Conservation (phyloP, 2,329 filamentous ascomycete genomes). For the Ophiostoma populinum region DNA sequence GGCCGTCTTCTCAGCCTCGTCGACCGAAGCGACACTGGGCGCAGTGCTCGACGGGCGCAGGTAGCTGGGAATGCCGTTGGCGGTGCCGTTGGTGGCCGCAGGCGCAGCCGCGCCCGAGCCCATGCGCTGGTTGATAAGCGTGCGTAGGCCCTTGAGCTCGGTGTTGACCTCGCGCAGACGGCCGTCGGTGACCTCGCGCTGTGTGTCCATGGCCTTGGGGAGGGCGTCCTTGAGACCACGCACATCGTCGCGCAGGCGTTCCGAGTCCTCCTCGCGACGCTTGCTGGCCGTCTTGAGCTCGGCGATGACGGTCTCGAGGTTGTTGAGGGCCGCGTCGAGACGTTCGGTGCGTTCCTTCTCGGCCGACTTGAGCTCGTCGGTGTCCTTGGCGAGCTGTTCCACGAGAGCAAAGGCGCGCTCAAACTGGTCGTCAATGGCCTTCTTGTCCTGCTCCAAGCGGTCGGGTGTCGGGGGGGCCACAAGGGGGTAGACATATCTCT, state of each 20-base stretch:
- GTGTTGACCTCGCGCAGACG: slow-evolving; percentile 69
- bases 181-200: slow-evolving; percentile 68
- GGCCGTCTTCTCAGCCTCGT: slow-evolving; percentile 13
- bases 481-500: slow-evolving; percentile 82
- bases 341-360: slow-evolving; percentile 73
- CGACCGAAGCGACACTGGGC: slow-evolving; percentile 7
- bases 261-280: slow-evolving; percentile 72
- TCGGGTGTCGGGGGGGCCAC: slow-evolving; percentile 88
- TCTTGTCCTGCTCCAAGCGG: slow-evolving; percentile 86
- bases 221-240: slow-evolving; percentile 67
- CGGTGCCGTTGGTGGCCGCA: neutral
- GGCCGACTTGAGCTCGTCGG: slow-evolving; percentile 67
- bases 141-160: slow-evolving; percentile 86
- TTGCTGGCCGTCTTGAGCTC: slow-evolving; percentile 70
- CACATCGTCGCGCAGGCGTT: slow-evolving; percentile 74
- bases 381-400: slow-evolving; percentile 84
- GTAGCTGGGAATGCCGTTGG: slow-evolving; percentile 13
- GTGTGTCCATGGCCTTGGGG: slow-evolving; percentile 72
- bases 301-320: slow-evolving; percentile 67
- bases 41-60: slow-evolving; percentile 14
- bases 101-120: slow-evolving; percentile 15
- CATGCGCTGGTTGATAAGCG: slow-evolving; percentile 54
- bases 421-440: slow-evolving; percentile 82
- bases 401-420: slow-evolving; percentile 80
- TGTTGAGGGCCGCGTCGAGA: slow-evolving; percentile 62